phyloP scores from a whole-genome alignment of 306 rosid species.

The Quercus bicolor region DNA sequence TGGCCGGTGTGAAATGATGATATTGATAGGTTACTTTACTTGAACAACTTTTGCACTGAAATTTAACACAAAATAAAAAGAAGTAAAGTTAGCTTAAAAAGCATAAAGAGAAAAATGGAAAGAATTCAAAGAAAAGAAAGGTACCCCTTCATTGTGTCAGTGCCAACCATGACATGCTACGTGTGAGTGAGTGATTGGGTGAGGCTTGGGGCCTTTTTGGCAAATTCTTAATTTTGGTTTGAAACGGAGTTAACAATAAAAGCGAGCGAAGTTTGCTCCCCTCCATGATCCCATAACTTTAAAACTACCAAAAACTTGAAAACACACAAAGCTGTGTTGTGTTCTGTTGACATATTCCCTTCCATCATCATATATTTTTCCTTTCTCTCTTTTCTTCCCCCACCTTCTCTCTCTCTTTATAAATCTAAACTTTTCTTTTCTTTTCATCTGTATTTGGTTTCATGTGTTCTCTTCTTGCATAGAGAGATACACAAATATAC shows the following conservation, averaged over 20 bases:
- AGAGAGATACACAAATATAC: conserved; percentile 19
- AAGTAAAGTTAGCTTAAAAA: neutral
- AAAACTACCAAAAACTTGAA: no score
- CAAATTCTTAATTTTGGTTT: neutral
- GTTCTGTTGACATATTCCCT: no score
- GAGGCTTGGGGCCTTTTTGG: neutral
- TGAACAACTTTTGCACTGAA: neutral
- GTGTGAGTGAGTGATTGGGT: conserved; percentile 18
- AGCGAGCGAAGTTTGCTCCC: conserved; percentile 73
- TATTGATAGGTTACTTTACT: neutral
- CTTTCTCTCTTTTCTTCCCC: conserved; percentile 27
- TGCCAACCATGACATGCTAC: conserved; percentile 3
- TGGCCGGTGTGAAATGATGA: conserved; percentile 7
- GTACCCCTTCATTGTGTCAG: neutral
- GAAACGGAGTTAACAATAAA: conserved; percentile 30
- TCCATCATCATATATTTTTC: no score
- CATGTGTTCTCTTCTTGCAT: conserved; percentile 43
- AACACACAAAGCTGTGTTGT: no score
- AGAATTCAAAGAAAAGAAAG: neutral
- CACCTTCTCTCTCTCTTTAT: neutral
- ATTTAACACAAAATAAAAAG: neutral
- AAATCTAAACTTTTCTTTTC: conserved; percentile 8
- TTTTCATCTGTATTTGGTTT: conserved; percentile 20
- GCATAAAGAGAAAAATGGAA: neutral
- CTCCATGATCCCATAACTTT: conserved; percentile 63